Evolutionary conservation across 805 yeast species (phyloP), one percentile per base, ranked within the genome.

Genomic region (Wickerhamiella hasegawae): DNA sequence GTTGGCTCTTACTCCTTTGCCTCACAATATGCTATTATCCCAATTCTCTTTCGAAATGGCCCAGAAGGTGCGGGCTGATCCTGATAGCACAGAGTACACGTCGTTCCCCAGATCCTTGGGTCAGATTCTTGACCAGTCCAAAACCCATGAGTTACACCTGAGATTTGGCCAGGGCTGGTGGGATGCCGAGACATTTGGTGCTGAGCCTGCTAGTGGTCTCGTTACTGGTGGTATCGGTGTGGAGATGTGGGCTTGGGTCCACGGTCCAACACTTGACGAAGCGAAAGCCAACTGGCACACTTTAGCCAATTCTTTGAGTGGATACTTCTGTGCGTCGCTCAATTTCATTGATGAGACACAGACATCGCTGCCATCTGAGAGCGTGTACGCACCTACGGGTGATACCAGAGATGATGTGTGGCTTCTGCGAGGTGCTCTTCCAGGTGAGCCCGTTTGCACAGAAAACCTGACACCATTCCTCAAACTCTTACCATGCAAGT

Each of bases 131-230:
- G 71, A 69, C 28, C 56, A 66, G 10, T 69, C 93, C 2, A 63
- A 68, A 39, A 68, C 92, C 0, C 64, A 79, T 36, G 85, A 81
- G 47, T 60, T 90, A 31, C 94, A 82, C 53, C 58, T 90, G 40
- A 60, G 96, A 36, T 90, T 90, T 51, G 70, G 92, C 2, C 93
- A 82, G 54, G 98, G 98, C 0, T 79, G 84, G 74, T 90, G 95
- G 87, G 94, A 90, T 50, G 61, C 85, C 1, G 81, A 77, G 40
- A 60, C 66, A 5, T 90, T 94, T 92, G 97, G 97, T 0, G 59
- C 63, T 31, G 62, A 82, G 28, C 95, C 96, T 0, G 57, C 60
- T 31, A 59, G 71, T 43, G 98, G 98, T 1, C 49, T 55, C 10
- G 59, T 58, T 37, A 66, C 84, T 35, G 98, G 98, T 21, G 97